Base-by-base conservation (phyloP, 1,284 basidiomycete species). In the Heimioporus retisporus region DNA sequence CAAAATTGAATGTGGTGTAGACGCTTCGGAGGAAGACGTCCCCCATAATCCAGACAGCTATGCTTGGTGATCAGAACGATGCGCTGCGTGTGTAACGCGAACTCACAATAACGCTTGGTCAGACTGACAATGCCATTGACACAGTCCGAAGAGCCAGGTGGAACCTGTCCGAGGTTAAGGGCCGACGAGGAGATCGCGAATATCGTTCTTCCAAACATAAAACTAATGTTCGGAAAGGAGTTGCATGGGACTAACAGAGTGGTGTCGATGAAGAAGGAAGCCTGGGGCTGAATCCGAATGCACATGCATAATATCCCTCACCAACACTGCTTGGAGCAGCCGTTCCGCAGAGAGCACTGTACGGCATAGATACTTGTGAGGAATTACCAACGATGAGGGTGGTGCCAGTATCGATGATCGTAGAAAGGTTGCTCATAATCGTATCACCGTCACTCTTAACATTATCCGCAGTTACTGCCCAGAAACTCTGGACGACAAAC, bases 381-480 rank as follows among this genome's bases (percentile, higher is more conserved):
- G 55, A 48, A 4, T 6, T 0, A 31, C 31, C 83, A 1, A 86
- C 73, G 73, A 89, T 81, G 67, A 88, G 75, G 48, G 87, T 86
- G 31, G 84, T 86, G 56, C 85, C 84, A 14, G 83, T 82, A 72
- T 84, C 81, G 54, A 86, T 81, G 72, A 84, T 78, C 18, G 80
- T 79, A 42, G 71, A 63, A 57, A 81, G 56, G 21, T 66, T 65
- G n/a, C 68, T 71, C 21, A 76, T 16, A 69, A 73, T 44, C 1
- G 68, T 48, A 44, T 65, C 48, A 10, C 67, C 70, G 21, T 69
- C 63, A 19, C 71, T 63, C 31, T 53, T 4, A 1, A 76, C 31
- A 42, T 55, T 55, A 25, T 75, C 75, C 56, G 79, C 64, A 16
- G 59, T 55, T 40, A 77, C 69, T 63, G 78, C 54, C 79, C 79